Evolutionary conservation across 1,139 yeast species (phyloP), one percentile per base, ranked within the genome.

Genomic region (Blastobotrys illinoisensis): DNA sequence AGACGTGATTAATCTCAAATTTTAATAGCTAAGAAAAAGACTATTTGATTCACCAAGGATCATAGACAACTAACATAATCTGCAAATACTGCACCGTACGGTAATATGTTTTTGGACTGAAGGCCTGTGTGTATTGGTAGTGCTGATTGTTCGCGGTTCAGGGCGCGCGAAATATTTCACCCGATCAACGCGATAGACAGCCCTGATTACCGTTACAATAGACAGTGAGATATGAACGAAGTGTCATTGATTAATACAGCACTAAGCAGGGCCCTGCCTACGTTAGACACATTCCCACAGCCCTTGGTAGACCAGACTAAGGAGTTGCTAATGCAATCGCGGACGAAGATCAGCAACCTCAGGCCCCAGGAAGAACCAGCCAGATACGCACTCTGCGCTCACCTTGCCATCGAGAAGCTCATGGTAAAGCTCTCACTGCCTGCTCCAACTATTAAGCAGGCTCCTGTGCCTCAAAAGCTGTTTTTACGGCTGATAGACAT

Each of bases 301-400:
- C 58, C 57, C 44, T 51, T 64, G 23, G 24, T 54, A 3, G 28
- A 54, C 5, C 53, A 58, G 21, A 60, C 64, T 2, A 48, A 54
- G 11, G 54, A 53, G 13, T 53, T 62, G 20, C 54, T 54, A 24
- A 52, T 59, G 32, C 62, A 60, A 47, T 64, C 67, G 9, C 45
- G 51, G 36, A 52, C 48, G 44, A 58, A 58, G 24, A 55, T 65
- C 44, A 46, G 48, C 6, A 52, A 57, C 5, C 56, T 71, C 45
- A 63, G 64, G 32, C 66, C 71, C 1, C 58, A 56, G 5, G 71
- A 69, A 53, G 73, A 70, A 49, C 61, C 69, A 1, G 74, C 73
- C 1, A 56, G 74, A 6, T 49, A 58, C n/a, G 63, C 62, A 40
- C 47, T 71, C 5, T 68, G 73, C 55, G 65, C 69, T 13, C 64